A percentile compares a stretch with the other conserved stretches of the same genome.
Evolutionary conservation across 495 filamentous ascomycete species (phyloP).

Genomic region (Penicillium fimorum): DNA sequence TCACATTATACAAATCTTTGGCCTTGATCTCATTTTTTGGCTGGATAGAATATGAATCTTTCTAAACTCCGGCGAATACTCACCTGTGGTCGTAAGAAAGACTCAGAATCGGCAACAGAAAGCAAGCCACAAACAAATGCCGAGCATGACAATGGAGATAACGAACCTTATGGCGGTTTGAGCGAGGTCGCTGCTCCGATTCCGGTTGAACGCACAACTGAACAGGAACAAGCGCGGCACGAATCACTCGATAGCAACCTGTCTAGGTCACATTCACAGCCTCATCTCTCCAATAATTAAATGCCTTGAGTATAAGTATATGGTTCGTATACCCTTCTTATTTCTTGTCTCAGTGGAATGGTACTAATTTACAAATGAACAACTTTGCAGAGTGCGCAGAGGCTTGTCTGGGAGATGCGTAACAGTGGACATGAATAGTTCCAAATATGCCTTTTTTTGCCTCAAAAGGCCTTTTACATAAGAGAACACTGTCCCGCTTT

Average conservation of each 20-base stretch:
- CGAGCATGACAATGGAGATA: background rate
- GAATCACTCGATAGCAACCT: background rate
- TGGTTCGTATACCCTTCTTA: too few relatives aligned
- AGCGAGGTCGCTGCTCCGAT: slow-evolving; percentile 2
- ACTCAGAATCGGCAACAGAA: background rate
- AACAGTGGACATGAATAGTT: background rate
- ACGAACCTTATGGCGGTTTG: background rate
- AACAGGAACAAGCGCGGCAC: background rate
- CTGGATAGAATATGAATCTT: background rate
- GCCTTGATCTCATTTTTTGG: background rate
- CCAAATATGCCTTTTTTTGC: background rate
- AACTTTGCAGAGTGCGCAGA: background rate
- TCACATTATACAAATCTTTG: background rate
- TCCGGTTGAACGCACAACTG: background rate
- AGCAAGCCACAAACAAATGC: background rate
- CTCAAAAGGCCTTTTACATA: too few relatives aligned
- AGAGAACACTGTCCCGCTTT: too few relatives aligned
- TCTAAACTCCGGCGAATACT: background rate
- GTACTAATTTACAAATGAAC: background rate
- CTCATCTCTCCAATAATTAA: slow-evolving; percentile 8
- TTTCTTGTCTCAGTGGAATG: background rate
- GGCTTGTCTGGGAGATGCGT: background rate
- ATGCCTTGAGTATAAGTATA: background rate
- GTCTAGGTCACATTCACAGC: background rate
- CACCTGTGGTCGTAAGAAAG: slow-evolving; percentile 2